phyloP scores from a whole-genome alignment of 345 rosid genomes.

The Salix exigua region DNA sequence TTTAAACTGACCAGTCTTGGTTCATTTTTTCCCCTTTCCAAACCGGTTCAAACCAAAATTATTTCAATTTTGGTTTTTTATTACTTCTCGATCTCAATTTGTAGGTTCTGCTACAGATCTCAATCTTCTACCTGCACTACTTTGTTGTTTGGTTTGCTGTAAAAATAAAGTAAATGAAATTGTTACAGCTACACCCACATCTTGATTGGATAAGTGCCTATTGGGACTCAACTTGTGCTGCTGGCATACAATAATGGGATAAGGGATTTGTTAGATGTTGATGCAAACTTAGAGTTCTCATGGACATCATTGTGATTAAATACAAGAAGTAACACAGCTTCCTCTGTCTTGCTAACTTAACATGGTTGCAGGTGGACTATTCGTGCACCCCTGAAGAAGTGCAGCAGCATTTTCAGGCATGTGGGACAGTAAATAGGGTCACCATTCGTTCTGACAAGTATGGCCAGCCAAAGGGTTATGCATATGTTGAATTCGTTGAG shows the following conservation, averaged over 20 bases:
- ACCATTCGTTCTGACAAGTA: conserved; percentile 67
- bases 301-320: not conserved
- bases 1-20: too few relatives aligned
- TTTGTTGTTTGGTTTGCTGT: not conserved
- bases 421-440: conserved; percentile 72
- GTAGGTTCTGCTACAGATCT: too few relatives aligned
- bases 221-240: not conserved
- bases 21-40: too few relatives aligned
- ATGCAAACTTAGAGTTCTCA: not conserved
- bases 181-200: not conserved
- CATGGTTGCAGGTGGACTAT: conserved; percentile 57
- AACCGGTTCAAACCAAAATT: too few relatives aligned
- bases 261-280: not conserved
- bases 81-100: too few relatives aligned
- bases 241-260: not conserved
- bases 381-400: conserved; percentile 77
- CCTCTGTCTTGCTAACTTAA: not conserved
- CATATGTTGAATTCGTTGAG: conserved; percentile 72
- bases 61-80: too few relatives aligned
- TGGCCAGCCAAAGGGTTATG: conserved; percentile 79
- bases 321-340: not conserved
- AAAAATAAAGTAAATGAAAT: not conserved
- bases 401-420: conserved; percentile 71
- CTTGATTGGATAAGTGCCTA: not conserved
- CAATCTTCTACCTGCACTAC: not conserved